Percentiles rank a stretch among this genome's conserved stretches.
phyloP scores from a whole-genome alignment of 75 land plant species.

The Cupressus sempervirens region DNA sequence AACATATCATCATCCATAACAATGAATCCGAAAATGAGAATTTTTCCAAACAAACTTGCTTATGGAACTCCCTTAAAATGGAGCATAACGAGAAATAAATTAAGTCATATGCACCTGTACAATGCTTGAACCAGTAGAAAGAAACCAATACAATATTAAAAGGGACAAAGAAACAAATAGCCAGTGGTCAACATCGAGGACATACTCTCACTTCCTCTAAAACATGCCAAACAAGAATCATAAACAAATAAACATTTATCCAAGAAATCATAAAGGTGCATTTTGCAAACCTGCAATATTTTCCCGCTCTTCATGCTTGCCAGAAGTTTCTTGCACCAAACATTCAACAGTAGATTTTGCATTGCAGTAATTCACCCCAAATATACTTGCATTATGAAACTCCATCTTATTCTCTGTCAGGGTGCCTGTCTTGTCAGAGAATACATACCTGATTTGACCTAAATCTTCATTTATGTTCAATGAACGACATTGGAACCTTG shows the following conservation, averaged over 20 bases:
- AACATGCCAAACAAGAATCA: not conserved
- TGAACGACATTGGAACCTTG: conserved; percentile 81
- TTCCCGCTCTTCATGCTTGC: conserved; percentile 14
- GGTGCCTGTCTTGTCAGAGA: conserved; percentile 90
- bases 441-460: conserved; percentile 78
- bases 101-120: not conserved
- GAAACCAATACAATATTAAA: not conserved
- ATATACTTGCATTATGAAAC: conserved; percentile 61
- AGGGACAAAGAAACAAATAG: not conserved
- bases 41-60: not conserved
- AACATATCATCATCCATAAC: not conserved
- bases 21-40: not conserved
- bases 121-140: not conserved
- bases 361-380: conserved; percentile 54
- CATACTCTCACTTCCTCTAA: not conserved
- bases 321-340: not conserved
- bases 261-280: not conserved
- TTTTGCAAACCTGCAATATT: conserved; percentile 28
- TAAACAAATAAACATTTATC: not conserved
- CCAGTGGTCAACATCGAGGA: not conserved
- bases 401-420: conserved; percentile 94
- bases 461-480: conserved; percentile 92
- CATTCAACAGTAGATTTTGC: not conserved
- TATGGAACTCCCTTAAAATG: not conserved
- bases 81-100: not conserved